A percentile compares a stretch with the other conserved stretches of the same genome.
Conservation (phyloP, 1,284 basidiomycete genomes). For the Heimioporus punctisporus region DNA sequence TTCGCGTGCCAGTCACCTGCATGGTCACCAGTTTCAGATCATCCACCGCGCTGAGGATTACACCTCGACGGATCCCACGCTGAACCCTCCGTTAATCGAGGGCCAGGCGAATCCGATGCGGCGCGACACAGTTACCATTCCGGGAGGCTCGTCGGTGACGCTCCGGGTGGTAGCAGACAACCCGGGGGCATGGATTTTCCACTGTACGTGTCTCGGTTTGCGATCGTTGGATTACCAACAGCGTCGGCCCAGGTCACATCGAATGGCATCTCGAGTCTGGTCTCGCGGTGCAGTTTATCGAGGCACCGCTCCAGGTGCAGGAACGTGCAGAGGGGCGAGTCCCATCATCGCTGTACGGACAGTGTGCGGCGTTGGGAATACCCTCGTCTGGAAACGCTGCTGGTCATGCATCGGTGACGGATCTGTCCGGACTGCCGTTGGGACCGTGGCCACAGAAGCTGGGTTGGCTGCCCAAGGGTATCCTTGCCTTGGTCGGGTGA, state of each 20-base stretch:
- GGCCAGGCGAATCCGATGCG: conserved; percentile 84
- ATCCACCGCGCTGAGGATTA: conserved; percentile 75
- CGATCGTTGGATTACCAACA: not conserved
- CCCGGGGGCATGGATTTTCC: conserved; percentile 85
- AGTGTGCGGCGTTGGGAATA: conserved; percentile 68
- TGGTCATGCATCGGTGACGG: conserved; percentile 62
- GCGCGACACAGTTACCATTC: conserved; percentile 78
- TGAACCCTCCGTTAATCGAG: conserved; percentile 84
- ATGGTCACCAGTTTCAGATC: conserved; percentile 85
- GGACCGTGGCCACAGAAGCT: conserved; percentile 73
- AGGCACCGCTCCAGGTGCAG: conserved; percentile 71
- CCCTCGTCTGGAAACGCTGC: conserved; percentile 81
- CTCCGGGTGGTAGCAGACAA: conserved; percentile 79
- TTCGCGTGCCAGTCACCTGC: conserved; percentile 63
- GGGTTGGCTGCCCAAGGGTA: conserved; percentile 84
- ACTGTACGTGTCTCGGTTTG: conserved; percentile 49
- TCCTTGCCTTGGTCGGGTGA: conserved; percentile 82
- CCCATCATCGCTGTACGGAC: conserved; percentile 62
- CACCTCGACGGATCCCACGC: conserved; percentile 71
- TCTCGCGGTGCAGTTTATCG: conserved; percentile 77
- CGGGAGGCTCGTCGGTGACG: conserved; percentile 59
- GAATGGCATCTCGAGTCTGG: conserved; percentile 85
- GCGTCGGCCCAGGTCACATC: conserved; percentile 59
- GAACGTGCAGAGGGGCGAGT: conserved; percentile 38
- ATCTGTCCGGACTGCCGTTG: conserved; percentile 60